phyloP scores from a whole-genome alignment of 306 rosid species.

The Glycine soja region DNA sequence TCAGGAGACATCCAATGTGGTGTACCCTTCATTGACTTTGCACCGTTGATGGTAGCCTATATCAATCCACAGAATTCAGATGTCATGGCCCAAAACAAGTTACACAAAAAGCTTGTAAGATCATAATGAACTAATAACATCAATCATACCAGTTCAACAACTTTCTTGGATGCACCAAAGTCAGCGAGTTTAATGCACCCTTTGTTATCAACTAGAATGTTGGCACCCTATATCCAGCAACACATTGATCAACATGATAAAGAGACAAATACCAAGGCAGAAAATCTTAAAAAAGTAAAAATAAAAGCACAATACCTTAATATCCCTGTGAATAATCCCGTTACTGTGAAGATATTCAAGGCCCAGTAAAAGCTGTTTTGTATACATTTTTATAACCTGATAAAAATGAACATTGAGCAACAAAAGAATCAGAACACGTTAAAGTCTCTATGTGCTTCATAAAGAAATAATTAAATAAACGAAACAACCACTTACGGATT shows the following conservation, averaged over 20 bases:
- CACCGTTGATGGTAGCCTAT: slow-evolving; percentile 90
- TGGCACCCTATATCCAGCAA: slow-evolving; percentile 78
- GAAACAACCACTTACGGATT: slow-evolving; percentile 70
- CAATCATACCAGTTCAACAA: slow-evolving; percentile 84
- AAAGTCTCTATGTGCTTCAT: background rate
- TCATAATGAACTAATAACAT: slow-evolving; percentile 34
- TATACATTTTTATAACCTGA: slow-evolving; percentile 88
- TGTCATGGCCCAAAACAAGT: slow-evolving; percentile 23
- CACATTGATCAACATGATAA: slow-evolving; percentile 24
- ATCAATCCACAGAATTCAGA: slow-evolving; percentile 42
- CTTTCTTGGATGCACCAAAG: slow-evolving; percentile 97
- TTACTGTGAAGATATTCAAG: slow-evolving; percentile 90
- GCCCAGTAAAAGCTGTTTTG: slow-evolving; percentile 84
- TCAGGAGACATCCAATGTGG: slow-evolving; percentile 99
- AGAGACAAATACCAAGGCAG: slow-evolving; percentile 25
- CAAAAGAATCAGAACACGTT: slow-evolving; percentile 6
- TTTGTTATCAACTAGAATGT: slow-evolving; percentile 94
- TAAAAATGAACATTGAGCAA: slow-evolving; percentile 26
- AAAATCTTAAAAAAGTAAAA: background rate
- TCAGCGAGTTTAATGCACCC: slow-evolving; percentile 98
- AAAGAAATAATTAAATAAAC: background rate
- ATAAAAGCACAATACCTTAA: slow-evolving; percentile 64
- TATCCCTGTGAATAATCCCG: slow-evolving; percentile 92
- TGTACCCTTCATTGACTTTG: slow-evolving; percentile 97
- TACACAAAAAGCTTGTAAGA: slow-evolving; percentile 33